Percentiles rank a stretch among this genome's conserved stretches.
phyloP scores from a whole-genome alignment of 2,329 filamentous ascomycete species.

The Aspergillus arachidicola region DNA sequence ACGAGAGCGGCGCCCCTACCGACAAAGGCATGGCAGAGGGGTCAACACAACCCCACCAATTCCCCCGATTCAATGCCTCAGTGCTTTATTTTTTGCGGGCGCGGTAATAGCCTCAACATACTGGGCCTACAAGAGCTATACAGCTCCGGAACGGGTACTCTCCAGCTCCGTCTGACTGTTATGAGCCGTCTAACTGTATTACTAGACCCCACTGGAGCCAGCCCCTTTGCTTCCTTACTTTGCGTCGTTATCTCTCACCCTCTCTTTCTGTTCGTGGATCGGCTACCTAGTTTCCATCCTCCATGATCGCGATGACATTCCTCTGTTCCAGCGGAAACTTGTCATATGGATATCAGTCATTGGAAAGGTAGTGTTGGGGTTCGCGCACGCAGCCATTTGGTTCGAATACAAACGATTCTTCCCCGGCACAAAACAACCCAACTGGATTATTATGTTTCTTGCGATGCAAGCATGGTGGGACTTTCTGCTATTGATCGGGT shows the following conservation, averaged over 20 bases:
- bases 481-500: not conserved
- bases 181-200: not conserved
- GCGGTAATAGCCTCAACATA: not conserved
- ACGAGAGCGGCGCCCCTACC: not conserved
- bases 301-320: not conserved
- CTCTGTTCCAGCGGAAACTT: not conserved
- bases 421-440: slow-evolving; percentile 1
- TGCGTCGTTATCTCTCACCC: not conserved
- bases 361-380: not conserved
- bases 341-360: not conserved
- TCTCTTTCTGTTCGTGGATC: not conserved
- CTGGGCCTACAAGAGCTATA: not conserved
- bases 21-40: not conserved
- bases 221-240: not conserved
- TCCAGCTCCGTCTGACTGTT: not conserved
- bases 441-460: slow-evolving; percentile 2
- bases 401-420: not conserved
- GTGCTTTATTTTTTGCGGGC: not conserved
- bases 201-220: not conserved
- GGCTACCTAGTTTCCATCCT: not conserved
- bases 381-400: not conserved
- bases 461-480: slow-evolving; percentile 8
- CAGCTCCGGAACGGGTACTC: not conserved
- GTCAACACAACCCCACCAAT: not conserved
- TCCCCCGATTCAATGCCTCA: not conserved